These are phyloP conservation scores for Massospora cicadina DNA, from an alignment of 371 early-diverging fungal genomes.

Conservation along the genomic window DNA sequence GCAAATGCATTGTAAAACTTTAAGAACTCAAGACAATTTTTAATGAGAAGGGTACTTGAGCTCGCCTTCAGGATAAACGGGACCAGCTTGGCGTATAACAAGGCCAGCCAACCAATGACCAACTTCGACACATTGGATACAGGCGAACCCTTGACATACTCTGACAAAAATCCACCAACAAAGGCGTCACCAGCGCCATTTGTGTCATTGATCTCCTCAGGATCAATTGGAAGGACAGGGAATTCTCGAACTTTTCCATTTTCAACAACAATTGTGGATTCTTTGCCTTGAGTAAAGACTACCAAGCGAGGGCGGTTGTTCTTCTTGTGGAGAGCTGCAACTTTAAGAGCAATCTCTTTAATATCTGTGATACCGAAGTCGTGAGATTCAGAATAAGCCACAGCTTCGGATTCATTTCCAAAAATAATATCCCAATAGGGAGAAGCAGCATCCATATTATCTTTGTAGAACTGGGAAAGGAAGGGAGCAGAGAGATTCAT, in stretches of 20 bases:
- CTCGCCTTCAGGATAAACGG: constrained; percentile 44
- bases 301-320: constrained; percentile 65
- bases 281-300: constrained; percentile 80
- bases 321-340: constrained; percentile 64
- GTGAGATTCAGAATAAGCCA: constrained; percentile 55
- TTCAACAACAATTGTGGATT: constrained; percentile 53
- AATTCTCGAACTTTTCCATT: constrained; percentile 28
- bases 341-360: constrained; percentile 57
- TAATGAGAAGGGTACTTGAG: not conserved
- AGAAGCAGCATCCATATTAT: constrained; percentile 48
- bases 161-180: constrained; percentile 81
- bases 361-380: constrained; percentile 41
- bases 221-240: constrained; percentile 49
- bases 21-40: not conserved
- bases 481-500: constrained; percentile 94
- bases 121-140: constrained; percentile 51
- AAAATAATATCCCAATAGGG: constrained; percentile 81
- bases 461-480: constrained; percentile 81
- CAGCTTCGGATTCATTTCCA: constrained; percentile 92
- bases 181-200: constrained; percentile 97
- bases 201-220: constrained; percentile 73
- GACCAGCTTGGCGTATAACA: constrained; percentile 77
- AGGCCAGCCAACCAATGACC: constrained; percentile 82
- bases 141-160: constrained; percentile 49
- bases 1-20: no score